Conservation (phyloP, 352 stramenopile species). For the Globisporangium echinulatum region DNA sequence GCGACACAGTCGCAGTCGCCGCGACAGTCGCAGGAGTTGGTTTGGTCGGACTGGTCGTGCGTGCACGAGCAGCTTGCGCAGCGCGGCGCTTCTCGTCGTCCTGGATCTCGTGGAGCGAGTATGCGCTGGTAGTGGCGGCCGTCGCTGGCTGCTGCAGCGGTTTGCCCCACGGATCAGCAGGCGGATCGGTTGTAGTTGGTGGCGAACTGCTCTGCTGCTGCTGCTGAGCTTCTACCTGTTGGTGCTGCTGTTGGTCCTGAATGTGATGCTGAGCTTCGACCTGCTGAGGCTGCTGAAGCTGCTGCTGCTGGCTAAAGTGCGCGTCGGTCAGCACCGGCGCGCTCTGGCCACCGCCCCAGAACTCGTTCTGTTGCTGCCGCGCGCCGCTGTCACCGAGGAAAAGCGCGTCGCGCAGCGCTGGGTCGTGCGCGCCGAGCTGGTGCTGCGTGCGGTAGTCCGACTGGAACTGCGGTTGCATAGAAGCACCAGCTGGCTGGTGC, state of each 20-base stretch:
- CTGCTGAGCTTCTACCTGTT: constrained; percentile 2
- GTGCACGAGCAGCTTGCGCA: constrained; percentile 2
- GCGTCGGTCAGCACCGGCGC: constrained; percentile 2
- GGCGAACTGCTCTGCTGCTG: constrained; percentile 7
- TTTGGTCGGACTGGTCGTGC: constrained; percentile 1
- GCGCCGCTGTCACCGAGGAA: constrained; percentile 22
- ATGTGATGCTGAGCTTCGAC: constrained; percentile 4
- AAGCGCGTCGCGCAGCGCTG: constrained; percentile 18
- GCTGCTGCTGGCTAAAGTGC: constrained; percentile 2
- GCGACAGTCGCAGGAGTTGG: background rate
- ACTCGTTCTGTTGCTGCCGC: constrained; percentile 12
- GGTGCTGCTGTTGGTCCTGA: background rate
- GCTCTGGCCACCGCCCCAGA: constrained; percentile 10
- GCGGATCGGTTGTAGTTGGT: constrained; percentile 11
- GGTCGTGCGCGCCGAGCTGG: constrained; percentile 18
- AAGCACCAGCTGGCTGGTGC: constrained; percentile 25
- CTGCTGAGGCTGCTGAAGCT: background rate
- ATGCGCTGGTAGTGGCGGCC: constrained; percentile 5
- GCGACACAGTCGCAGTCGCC: constrained; percentile 4
- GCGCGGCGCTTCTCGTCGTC: constrained; percentile 37
- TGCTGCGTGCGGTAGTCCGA: constrained; percentile 43
- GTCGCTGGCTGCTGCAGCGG: constrained; percentile 14
- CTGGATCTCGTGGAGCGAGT: constrained; percentile 35
- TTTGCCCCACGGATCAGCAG: constrained; percentile 30
- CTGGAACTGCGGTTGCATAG: constrained; percentile 44